These are phyloP conservation scores for Clarireedia hainanense DNA, from an alignment of 2,329 filamentous ascomycete species.

Conservation along the genomic window DNA sequence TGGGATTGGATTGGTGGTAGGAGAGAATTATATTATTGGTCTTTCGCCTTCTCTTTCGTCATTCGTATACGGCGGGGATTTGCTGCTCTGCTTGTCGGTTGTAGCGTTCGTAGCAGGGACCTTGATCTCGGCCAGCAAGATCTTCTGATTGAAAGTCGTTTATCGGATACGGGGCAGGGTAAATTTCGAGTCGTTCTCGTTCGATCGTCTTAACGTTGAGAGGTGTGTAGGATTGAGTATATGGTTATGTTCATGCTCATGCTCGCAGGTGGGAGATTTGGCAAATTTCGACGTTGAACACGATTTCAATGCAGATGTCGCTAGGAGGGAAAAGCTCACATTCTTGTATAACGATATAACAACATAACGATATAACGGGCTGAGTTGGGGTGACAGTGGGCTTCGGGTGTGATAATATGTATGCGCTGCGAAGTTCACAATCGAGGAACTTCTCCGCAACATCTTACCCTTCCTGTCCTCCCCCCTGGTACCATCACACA, in stretches of 20 bases:
- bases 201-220: no score
- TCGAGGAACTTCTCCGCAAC: conserved; percentile 4
- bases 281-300: no score
- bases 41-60: background rate
- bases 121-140: conserved; percentile 22
- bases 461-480: background rate
- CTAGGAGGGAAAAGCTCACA: background rate
- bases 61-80: background rate
- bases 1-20: background rate
- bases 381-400: background rate
- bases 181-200: no score
- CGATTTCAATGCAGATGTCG: no score
- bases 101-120: background rate
- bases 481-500: background rate
- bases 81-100: background rate
- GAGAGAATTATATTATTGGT: background rate
- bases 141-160: background rate
- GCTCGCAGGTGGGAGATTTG: no score
- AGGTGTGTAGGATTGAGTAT: no score
- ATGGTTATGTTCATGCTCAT: no score
- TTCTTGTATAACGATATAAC: background rate
- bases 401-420: background rate
- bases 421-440: conserved; percentile 1
- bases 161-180: no score
- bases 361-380: background rate